A percentile compares a stretch with the other conserved stretches of the same genome.
These are phyloP conservation scores for Athelia sp. DNA, from an alignment of 1,284 basidiomycete species.

Conservation along the genomic window DNA sequence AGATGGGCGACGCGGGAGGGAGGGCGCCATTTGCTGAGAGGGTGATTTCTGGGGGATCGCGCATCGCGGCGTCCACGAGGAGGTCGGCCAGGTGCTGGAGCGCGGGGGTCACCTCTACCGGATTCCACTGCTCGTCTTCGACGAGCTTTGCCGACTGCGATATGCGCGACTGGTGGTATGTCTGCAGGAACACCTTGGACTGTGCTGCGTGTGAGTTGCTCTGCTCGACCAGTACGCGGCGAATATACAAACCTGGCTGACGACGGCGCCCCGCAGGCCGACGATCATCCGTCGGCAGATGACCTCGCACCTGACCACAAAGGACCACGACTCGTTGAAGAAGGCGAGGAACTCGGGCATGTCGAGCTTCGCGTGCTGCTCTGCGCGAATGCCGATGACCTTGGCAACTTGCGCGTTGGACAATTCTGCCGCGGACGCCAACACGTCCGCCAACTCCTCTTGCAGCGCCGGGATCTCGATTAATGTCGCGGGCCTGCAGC, in stretches of 20 bases:
- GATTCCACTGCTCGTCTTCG: constrained; percentile 88
- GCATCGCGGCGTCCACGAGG: constrained; percentile 79
- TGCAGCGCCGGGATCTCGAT: constrained; percentile 41
- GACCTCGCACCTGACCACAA: constrained; percentile 84
- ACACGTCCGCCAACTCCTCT: constrained; percentile 65
- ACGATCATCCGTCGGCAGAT: constrained; percentile 90
- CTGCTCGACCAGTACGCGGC: no score
- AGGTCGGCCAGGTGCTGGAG: constrained; percentile 72
- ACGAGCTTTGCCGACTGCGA: constrained; percentile 85
- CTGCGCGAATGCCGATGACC: constrained; percentile 70
- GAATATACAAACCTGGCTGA: constrained; percentile 67
- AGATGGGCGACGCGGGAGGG: constrained; percentile 4
- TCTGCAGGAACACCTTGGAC: constrained; percentile 84
- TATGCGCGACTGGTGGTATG: constrained; percentile 83
- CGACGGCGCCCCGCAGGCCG: constrained; percentile 78
- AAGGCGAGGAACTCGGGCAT: constrained; percentile 76
- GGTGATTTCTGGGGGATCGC: constrained; percentile 70
- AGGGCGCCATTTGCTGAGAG: constrained; percentile 19
- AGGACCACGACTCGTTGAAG: constrained; percentile 85
- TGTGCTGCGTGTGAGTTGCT: no score
- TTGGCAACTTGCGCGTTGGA: constrained; percentile 80
- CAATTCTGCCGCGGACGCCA: constrained; percentile 79
- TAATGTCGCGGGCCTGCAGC: constrained; percentile 20
- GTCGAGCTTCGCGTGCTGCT: constrained; percentile 72
- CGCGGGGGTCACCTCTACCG: constrained; percentile 64